Evolutionary conservation across 208 protist species (phyloP).

Genomic region (Acanthamoeba sp.): DNA sequence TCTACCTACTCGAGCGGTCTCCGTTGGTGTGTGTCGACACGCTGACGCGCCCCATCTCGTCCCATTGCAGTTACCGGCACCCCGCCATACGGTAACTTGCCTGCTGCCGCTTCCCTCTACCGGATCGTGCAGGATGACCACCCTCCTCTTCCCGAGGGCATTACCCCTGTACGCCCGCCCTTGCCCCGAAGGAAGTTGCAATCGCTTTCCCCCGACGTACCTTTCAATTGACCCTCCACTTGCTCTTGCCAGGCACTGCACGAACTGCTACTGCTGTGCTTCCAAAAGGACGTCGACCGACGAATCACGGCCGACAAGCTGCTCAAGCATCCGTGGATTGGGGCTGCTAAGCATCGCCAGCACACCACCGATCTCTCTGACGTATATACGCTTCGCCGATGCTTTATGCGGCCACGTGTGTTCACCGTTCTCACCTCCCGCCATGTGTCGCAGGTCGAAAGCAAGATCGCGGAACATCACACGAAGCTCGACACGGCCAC

Average conservation of each 20-base stretch:
- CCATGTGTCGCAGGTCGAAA: conserved; percentile 16
- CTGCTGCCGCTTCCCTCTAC: conserved; percentile 92
- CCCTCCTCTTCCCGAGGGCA: conserved; percentile 90
- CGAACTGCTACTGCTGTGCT: conserved; percentile 87
- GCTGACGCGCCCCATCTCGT: conserved; percentile 79
- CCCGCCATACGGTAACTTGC: conserved; percentile 95
- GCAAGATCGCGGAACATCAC: conserved; percentile 65
- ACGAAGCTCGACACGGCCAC: conserved; percentile 70
- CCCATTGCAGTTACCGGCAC: conserved; percentile 83
- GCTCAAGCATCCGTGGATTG: conserved; percentile 87
- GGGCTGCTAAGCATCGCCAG: not conserved
- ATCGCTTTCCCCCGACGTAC: not conserved
- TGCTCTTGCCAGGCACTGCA: conserved; percentile 17
- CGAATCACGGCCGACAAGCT: conserved; percentile 88
- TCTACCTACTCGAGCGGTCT: not conserved
- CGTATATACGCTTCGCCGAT: not conserved
- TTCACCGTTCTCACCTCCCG: not conserved
- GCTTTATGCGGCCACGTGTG: not conserved
- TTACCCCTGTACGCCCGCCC: conserved; percentile 85
- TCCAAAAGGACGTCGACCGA: conserved; percentile 90
- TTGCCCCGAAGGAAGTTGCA: too few relatives aligned
- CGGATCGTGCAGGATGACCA: conserved; percentile 92
- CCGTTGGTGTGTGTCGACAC: not conserved
- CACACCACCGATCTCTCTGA: conserved; percentile 12
- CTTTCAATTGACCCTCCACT: not conserved